Evolutionary conservation across 257 asterid genomes (phyloP), one percentile per base, ranked within the genome.

Genomic region (Solanum acaule): DNA sequence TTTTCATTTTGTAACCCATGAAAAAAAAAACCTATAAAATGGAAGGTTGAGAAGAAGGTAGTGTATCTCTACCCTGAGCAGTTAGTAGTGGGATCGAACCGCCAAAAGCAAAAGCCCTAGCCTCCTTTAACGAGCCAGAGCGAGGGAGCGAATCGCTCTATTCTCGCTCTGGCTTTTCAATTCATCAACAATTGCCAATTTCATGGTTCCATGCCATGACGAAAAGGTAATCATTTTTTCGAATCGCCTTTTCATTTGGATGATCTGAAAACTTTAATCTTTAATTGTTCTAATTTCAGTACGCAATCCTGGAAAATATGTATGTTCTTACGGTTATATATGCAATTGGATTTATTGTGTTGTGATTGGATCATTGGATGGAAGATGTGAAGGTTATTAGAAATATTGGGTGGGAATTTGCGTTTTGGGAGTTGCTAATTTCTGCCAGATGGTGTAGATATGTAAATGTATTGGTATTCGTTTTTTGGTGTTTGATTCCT

Each of bases 131-230:
- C 59, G 38, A 46, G 68, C 86, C 86, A 46, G 85, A 81, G 85
- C 85, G 85, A 81, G 68, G 20, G 85, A 81, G 85, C 85, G 38
- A 15, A 2, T 4, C 27, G 86, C 86, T 81, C 68, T 46, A 92
- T 93, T 23, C 85, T 49, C n/a, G 38, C 40, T 67, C 83, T 90
- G 71, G 40, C 63, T 7, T 67, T 29, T 87, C 22, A 38, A 68
- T 85, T 33, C 46, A 42, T 79, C 38, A 40, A 78, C 85, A 25
- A 15, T 79, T 44, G 61, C 56, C n/a, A 15, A 37, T 3, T 76
- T 67, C 44, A 34, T 49, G 49, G 25, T 68, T 86, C 37, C 29
- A 73, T 46, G 61, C 31, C 76, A 86, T 73, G 85, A 73, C 85
- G 38, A 86, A 35, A 86, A 86, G 75, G 88, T 86, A 71, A n/a